These are phyloP conservation scores for Lactarius deliciosus DNA, from an alignment of 768 basidiomycete genomes.

Conservation along the genomic window DNA sequence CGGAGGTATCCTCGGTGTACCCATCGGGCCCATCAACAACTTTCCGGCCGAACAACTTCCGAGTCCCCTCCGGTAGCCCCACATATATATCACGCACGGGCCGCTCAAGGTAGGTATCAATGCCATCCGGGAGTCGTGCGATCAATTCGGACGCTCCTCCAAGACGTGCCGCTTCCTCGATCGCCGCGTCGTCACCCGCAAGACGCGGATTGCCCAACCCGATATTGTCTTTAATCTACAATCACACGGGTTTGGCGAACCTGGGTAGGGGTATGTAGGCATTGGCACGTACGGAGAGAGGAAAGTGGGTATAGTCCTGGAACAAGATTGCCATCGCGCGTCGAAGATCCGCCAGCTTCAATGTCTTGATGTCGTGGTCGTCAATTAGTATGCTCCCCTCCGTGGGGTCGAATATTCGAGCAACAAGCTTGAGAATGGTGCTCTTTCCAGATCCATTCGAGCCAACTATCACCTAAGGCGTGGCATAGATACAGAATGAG, in stretches of 20 bases:
- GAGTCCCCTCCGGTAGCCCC: conserved; percentile 61
- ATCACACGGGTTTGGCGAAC: neutral
- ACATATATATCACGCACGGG: conserved; percentile 69
- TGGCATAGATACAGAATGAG: neutral
- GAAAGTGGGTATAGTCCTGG: conserved; percentile 81
- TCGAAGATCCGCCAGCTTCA: conserved; percentile 63
- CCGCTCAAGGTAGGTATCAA: conserved; percentile 69
- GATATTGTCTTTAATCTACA: conserved; percentile 75
- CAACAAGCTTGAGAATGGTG: conserved; percentile 72
- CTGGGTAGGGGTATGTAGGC: neutral
- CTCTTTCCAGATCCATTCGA: conserved; percentile 78
- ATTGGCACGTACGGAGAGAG: conserved; percentile 56
- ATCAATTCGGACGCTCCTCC: conserved; percentile 71
- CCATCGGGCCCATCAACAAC: conserved; percentile 34
- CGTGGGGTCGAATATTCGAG: conserved; percentile 65
- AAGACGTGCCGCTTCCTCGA: conserved; percentile 62
- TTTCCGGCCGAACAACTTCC: conserved; percentile 58
- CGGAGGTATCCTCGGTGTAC: neutral
- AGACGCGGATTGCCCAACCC: conserved; percentile 65
- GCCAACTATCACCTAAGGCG: conserved; percentile 66
- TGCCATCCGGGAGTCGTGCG: conserved; percentile 60
- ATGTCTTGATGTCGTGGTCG: conserved; percentile 57
- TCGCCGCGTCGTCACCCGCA: conserved; percentile 51
- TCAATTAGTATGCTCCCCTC: conserved; percentile 70
- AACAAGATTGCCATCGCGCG: conserved; percentile 68